Conservation (phyloP, 2,329 filamentous ascomycete species). For the Clonostachys chloroleuca region DNA sequence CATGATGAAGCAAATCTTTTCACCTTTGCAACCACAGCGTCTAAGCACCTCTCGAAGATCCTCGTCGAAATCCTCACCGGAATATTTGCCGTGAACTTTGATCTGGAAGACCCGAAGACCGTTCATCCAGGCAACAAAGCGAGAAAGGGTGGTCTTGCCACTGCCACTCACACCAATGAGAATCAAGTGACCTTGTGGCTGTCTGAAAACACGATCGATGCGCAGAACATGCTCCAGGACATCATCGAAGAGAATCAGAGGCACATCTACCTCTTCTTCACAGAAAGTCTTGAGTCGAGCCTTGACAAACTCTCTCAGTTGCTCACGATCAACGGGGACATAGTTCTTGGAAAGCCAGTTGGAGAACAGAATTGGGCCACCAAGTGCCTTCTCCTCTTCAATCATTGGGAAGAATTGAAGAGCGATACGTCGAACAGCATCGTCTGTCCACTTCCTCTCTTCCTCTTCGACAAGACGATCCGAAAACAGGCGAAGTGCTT, state of each 20-base stretch:
- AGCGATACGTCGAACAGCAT: constrained; percentile 81
- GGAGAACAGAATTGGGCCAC: constrained; percentile 93
- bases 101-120: constrained; percentile 99
- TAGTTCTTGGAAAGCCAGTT: constrained; percentile 99
- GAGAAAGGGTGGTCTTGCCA: constrained; percentile 95
- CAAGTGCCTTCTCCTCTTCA: constrained; percentile 82
- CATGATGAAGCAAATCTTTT: constrained; percentile 99
- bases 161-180: constrained; percentile 97
- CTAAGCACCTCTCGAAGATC: constrained; percentile 91
- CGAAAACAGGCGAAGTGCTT: constrained; percentile 92
- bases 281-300: constrained; percentile 97
- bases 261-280: constrained; percentile 98
- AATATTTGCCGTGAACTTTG: constrained; percentile 99
- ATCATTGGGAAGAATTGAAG: constrained; percentile 93
- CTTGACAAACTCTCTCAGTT: constrained; percentile 95
- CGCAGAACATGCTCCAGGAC: constrained; percentile 96
- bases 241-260: constrained; percentile 98
- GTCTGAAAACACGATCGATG: constrained; percentile 97
- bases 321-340: constrained; percentile 90
- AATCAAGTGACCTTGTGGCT: constrained; percentile 96
- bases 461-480: constrained; percentile 94
- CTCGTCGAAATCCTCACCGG: constrained; percentile 96
- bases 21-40: constrained; percentile 92
- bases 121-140: constrained; percentile 99
- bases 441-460: constrained; percentile 91